Base-by-base conservation (phyloP, 2,329 filamentous ascomycete species). In the Neofusicoccum umdonicola region DNA sequence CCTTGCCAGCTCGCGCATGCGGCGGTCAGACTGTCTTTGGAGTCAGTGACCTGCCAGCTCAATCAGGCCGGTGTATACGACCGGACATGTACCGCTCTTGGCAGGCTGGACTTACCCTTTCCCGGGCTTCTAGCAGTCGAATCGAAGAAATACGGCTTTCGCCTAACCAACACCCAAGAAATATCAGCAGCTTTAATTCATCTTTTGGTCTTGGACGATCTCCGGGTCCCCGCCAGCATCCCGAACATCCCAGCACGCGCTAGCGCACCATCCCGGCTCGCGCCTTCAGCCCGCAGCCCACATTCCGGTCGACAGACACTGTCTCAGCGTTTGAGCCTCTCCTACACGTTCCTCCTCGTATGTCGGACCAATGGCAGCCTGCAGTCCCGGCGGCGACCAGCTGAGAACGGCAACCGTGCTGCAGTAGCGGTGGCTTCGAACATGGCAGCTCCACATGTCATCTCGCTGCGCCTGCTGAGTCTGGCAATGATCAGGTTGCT, bases 301-400 rank as follows among this genome's bases (percentile, higher is more conserved):
- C 56, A 48, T 60, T 47, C 56, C 56, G 27, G 56, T 19, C 31
- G 41, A 37, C 13, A 37, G 13, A 35, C 31, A n/a, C 15, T 37
- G 58, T 62, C 35, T 62, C 47, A 62, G 27, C 58, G 22, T 27
- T 62, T 62, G 58, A 62, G 58, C 58, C 58, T 50, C 58, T 51
- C 35, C n/a, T 34, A 13, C 58, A 62, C 37, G 58, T 12, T 50
- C 58, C 45, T 27, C 13, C 34, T 12, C 45, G 34, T 35, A 19
- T 62, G 3, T 8, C 3, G 4, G 27, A 37, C 58, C 58, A 62
- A 62, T 62, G 19, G 7, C 7, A 34, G 6, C 15, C 35, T 37
- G 58, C 58, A 41, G 34, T 13, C 8, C 7, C 44, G 42, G 13
- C 11, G 27, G 42, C 27, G 39, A 42, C 12, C 31, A 41, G 58